These are phyloP conservation scores for Teunomyces cretensis DNA, from an alignment of 805 yeast genomes.

Conservation along the genomic window DNA sequence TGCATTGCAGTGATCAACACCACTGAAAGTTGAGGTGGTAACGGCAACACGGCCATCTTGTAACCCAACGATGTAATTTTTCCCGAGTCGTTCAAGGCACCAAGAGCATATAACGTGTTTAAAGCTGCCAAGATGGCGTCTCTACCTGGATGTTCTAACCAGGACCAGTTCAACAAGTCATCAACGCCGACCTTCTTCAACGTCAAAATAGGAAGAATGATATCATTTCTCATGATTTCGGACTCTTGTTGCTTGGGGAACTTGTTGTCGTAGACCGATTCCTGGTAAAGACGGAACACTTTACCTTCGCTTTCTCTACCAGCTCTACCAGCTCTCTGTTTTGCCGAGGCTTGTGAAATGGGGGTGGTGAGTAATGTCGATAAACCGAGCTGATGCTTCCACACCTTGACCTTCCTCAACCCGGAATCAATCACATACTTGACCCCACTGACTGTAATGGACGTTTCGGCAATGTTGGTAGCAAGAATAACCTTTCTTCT, in stretches of 20 bases:
- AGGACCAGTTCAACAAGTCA: slow-evolving; percentile 82
- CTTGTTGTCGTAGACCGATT: slow-evolving; percentile 54
- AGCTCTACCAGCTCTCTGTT: slow-evolving; percentile 98
- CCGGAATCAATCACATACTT: slow-evolving; percentile 93
- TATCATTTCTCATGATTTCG: slow-evolving; percentile 84
- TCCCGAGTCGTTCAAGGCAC: slow-evolving; percentile 78
- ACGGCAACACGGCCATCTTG: slow-evolving; percentile 84
- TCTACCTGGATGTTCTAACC: slow-evolving; percentile 90
- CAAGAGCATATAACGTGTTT: slow-evolving; percentile 71
- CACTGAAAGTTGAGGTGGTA: slow-evolving; percentile 89
- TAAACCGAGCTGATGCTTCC: slow-evolving; percentile 90
- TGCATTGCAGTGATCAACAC: slow-evolving; percentile 74
- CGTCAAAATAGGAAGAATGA: slow-evolving; percentile 80
- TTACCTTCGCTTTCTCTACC: slow-evolving; percentile 95
- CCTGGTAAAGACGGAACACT: slow-evolving; percentile 81
- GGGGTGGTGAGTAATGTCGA: slow-evolving; percentile 93
- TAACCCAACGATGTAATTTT: slow-evolving; percentile 76
- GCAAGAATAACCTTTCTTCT: slow-evolving; percentile 85
- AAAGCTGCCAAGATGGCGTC: slow-evolving; percentile 75
- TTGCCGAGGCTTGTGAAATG: slow-evolving; percentile 89
- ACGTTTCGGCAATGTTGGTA: slow-evolving; percentile 97
- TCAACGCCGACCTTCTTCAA: slow-evolving; percentile 80
- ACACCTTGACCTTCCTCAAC: slow-evolving; percentile 85
- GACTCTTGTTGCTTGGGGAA: slow-evolving; percentile 85
- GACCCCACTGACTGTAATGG: slow-evolving; percentile 93